These are phyloP conservation scores for Skeletonema costatum DNA, from an alignment of 108 stramenopile species.

Conservation along the genomic window DNA sequence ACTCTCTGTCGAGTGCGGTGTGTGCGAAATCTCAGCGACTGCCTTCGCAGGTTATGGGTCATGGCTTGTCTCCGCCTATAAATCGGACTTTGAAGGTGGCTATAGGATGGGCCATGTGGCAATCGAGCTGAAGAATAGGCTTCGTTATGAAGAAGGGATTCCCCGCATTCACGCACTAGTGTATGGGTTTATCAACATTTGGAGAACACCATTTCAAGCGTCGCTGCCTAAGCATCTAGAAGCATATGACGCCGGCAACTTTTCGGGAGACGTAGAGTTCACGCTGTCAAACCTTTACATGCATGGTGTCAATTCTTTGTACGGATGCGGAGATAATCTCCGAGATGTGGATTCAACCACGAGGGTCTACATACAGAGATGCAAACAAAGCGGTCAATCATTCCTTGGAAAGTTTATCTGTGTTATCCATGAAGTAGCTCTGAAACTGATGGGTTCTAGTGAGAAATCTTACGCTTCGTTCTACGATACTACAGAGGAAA, in stretches of 20 bases:
- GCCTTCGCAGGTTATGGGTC: constrained; percentile 29
- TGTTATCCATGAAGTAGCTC: not conserved
- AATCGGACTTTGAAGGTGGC: constrained; percentile 42
- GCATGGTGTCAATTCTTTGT: constrained; percentile 3
- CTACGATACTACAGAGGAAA: constrained; percentile 11
- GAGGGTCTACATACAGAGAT: not conserved
- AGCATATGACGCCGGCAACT: constrained; percentile 1
- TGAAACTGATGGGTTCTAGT: not conserved
- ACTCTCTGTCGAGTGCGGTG: constrained; percentile 13
- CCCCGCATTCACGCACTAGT: constrained; percentile 21
- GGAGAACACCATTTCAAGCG: constrained; percentile 31
- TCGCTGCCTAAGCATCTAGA: constrained; percentile 5
- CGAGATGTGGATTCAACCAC: constrained; percentile 3
- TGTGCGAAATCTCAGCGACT: constrained; percentile 4
- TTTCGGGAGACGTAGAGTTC: constrained; percentile 12
- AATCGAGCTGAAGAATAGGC: constrained; percentile 8
- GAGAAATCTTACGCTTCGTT: constrained; percentile 2
- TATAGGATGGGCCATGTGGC: constrained; percentile 42
- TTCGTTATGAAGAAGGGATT: not conserved
- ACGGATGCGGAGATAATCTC: constrained; percentile 10
- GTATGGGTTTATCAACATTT: constrained; percentile 26
- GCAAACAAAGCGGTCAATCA: not conserved
- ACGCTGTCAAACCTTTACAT: not conserved
- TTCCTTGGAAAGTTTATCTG: not conserved
- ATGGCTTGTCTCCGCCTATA: constrained; percentile 25